phyloP scores from a whole-genome alignment of 1,139 yeast species.

The Lodderomyces theae region DNA sequence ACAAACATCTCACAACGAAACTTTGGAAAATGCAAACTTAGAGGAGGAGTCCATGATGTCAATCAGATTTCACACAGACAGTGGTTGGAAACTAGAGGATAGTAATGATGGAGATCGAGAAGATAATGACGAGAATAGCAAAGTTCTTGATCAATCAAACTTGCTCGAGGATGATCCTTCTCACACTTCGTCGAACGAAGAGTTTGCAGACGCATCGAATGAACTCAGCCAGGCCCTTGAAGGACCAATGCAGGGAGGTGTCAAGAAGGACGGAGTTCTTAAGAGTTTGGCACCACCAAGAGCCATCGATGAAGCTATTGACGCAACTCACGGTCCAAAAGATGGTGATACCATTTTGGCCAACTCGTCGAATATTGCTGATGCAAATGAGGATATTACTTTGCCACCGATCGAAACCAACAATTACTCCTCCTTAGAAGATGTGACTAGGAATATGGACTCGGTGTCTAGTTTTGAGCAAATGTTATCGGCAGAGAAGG shows the following conservation, averaged over 20 bases:
- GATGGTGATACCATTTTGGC: constrained; percentile 23
- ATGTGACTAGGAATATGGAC: constrained; percentile 28
- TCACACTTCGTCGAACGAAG: constrained; percentile 19
- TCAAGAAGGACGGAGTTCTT: constrained; percentile 1
- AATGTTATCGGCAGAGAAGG: constrained; percentile 44
- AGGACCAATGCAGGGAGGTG: constrained; percentile 13
- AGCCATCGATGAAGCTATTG: constrained; percentile 13
- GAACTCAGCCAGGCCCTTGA: constrained; percentile 10
- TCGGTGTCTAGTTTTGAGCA: constrained; percentile 32
- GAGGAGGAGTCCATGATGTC: constrained; percentile 26
- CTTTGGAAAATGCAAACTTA: constrained; percentile 10
- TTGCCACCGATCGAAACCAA: constrained; percentile 38
- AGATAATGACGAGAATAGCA: constrained; percentile 32
- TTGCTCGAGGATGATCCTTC: constrained; percentile 3
- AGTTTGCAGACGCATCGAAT: constrained; percentile 10
- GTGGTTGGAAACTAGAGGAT: constrained; percentile 42
- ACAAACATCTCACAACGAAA: constrained; percentile 1
- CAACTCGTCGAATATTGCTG: constrained; percentile 44
- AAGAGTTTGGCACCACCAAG: constrained; percentile 23
- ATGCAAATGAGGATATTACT: constrained; percentile 36
- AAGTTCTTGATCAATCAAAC: constrained; percentile 12
- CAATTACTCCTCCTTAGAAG: constrained; percentile 37
- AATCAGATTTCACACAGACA: constrained; percentile 35
- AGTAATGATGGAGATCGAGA: constrained; percentile 45
- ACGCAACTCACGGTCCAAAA: constrained; percentile 1